Base-by-base conservation (phyloP, 108 stramenopile genomes). In the Nannochloropsis salina region DNA sequence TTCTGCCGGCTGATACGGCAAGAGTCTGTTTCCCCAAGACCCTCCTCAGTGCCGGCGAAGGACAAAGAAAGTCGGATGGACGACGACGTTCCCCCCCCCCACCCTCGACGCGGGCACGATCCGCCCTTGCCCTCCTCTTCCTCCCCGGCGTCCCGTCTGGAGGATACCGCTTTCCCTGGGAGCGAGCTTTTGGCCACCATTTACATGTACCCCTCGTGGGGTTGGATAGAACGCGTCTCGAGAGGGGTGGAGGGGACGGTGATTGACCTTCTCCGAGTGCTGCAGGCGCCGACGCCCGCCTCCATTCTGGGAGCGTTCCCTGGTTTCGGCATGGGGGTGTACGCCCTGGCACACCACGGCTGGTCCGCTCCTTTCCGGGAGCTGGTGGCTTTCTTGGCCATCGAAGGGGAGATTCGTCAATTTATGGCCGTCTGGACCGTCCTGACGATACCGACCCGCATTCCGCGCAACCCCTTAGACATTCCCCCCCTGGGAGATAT, bases 361-460 rank as follows among this genome's bases (percentile, higher is more conserved):
- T 74, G 61, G 61, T 74, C 61, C 61, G 61, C 61, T 15, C 61
- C 61, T n/a, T 74, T 74, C n/a, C 61, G 61, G 61, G 61, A 74
- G 61, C 61, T 74, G 61, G 61, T 74, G 61, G 61, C 61, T 2
- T 74, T 74, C 8, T 74, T 74, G 61, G 61, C 61, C 20, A 74
- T 74, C 61, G 61, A 74, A 74, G 61, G 61, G 20, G 61, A 74
- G 61, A n/a, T 74, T 0, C 61, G n/a, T 15, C 61, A 74, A 2
- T 74, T 74, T 6, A 74, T 74, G 61, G 61, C 61, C 61, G 2
- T 74, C 20, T 74, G 61, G 61, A 74, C 61, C 61, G 61, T 74
- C 20, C 61, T 74, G 61, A 74, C 61, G 20, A 74, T 74, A 15
- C 61, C 61, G n/a, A 74, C 61, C 20, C 61, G 61, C 61, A 74